Evolutionary conservation across 345 rosid genomes (phyloP), one percentile per base, ranked within the genome.

Genomic region (Euphorbia tirucalli): DNA sequence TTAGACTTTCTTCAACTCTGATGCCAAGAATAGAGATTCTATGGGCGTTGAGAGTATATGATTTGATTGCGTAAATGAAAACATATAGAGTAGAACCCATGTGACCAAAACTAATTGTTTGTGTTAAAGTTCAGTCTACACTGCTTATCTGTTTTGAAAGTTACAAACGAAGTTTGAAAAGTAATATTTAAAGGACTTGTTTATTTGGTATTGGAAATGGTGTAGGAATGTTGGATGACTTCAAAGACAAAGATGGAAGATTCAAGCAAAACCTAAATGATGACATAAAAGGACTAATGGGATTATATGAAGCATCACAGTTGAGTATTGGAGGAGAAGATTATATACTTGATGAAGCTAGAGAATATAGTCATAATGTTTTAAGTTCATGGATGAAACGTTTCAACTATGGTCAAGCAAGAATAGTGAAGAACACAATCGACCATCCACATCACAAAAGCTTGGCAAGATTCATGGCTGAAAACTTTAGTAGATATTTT

Each of bases 301-400:
- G 73, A 35, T 59, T 87, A 65, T 84, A 68, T 31, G 90, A 88
- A 80, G 96, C 96, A 68, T 79, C 89, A 15, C 84, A 83, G 24
- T 75, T 88, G 13, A 66, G 85, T 54, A 61, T 76, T 11, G 77
- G 66, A n/a, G 93, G 83, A 7, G 96, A 88, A 82, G 77, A 81
- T 56, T 22, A 52, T 59, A 57, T 35, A 30, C 85, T 85, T 11
- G 86, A 83, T 25, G 79, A 79, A 58, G 78, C 80, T 5, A 71
- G 75, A 66, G 74, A 62, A 1, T 75, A 65, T 6, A 71, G 83
- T 28, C 55, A 35, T 41, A 60, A 71, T 27, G 50, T 67, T 64
- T 82, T 86, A 18, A 48, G 31, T 25, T 75, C 75, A 57, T 54
- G 69, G 69, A 13, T 28, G 48, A 22, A 46, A 16, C 59, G 61